Base-by-base conservation (phyloP, 192 early-diverging fungal genomes). In the Entophlyctis luteolus region DNA sequence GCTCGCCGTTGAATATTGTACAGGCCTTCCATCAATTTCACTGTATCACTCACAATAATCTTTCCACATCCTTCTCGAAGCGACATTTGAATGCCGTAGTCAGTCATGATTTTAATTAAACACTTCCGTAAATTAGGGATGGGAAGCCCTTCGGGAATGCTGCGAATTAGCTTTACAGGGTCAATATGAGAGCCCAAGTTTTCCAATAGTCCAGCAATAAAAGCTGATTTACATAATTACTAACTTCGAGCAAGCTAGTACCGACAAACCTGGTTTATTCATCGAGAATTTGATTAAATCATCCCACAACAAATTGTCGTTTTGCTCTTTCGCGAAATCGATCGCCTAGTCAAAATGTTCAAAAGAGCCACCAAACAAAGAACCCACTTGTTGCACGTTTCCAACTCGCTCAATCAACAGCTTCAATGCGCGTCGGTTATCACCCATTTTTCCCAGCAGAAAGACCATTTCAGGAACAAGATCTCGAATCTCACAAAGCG, bases 381-480 rank as follows among this genome's bases (percentile, higher is more conserved):
- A 32, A 73, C 73, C 67, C 76, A 91, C 89, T 55, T 86, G 70
- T 48, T 91, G 87, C 23, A 99, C 94, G 77, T 99, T 90, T 33
- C 87, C 82, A 12, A 99, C 75, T 48, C 89, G 80, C 22, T 91
- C 86, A 55, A 99, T 98, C 50, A 99, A 96, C 46, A 99, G 80
- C 83, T 88, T 87, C 37, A 99, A 77, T 0, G 97, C 95, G 45
- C 87, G 80, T 65, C 94, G 89, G 71, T 94, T 96, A 60, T 99
- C 86, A 48, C 97, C 97, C 94, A 98, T 95, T 14, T 96, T 92
- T 6, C 97, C 95, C 48, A 98, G 78, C 34, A 99, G 75, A 71
- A 88, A 98, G 0, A 99, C 93, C 95, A 98, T 99, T 70, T 97
- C 97, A 10, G 93, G 92, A 4, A 99, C 91, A 60, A 99, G 77